These are phyloP conservation scores for Buxus sempervirens DNA, from an alignment of 164 flowering plant genomes.

Conservation along the genomic window DNA sequence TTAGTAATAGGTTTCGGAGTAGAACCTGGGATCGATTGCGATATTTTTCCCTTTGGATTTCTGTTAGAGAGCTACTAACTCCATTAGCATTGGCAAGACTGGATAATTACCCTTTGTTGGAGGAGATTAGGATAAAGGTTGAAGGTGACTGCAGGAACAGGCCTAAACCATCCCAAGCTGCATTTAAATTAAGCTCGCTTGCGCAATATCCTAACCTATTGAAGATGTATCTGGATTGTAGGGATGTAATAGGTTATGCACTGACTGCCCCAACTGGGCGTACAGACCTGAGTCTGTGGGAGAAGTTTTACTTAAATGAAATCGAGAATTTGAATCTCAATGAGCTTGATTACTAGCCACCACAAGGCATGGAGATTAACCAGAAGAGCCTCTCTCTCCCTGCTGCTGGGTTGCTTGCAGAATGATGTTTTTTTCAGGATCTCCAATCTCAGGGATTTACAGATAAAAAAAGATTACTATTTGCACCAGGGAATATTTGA, in stretches of 20 bases:
- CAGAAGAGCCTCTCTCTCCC: too few species aligned
- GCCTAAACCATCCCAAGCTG: conserved; percentile 40
- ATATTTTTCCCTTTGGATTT: conserved; percentile 72
- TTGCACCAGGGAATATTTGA: too few species aligned
- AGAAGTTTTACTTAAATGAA: too few species aligned
- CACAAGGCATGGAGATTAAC: too few species aligned
- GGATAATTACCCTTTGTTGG: conserved; percentile 68
- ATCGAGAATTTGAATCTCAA: too few species aligned
- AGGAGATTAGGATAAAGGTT: conserved; percentile 63
- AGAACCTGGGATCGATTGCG: conserved; percentile 55
- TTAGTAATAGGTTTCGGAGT: conserved; percentile 33
- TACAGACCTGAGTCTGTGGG: too few species aligned
- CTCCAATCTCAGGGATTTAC: too few species aligned
- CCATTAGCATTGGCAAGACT: conserved; percentile 59
- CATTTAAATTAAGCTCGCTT: conserved; percentile 59
- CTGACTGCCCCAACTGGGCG: conserved; percentile 84
- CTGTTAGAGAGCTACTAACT: conserved; percentile 66
- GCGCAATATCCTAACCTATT: conserved; percentile 42
- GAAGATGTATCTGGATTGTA: conserved; percentile 81
- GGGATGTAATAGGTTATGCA: conserved; percentile 73
- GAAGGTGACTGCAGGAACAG: conserved; percentile 84
- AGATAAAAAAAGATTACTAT: too few species aligned
- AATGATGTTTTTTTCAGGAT: too few species aligned
- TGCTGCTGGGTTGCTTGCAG: too few species aligned
- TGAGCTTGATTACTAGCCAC: too few species aligned